Base-by-base conservation (phyloP, 768 basidiomycete genomes). In the Pulveroboletus sp. region DNA sequence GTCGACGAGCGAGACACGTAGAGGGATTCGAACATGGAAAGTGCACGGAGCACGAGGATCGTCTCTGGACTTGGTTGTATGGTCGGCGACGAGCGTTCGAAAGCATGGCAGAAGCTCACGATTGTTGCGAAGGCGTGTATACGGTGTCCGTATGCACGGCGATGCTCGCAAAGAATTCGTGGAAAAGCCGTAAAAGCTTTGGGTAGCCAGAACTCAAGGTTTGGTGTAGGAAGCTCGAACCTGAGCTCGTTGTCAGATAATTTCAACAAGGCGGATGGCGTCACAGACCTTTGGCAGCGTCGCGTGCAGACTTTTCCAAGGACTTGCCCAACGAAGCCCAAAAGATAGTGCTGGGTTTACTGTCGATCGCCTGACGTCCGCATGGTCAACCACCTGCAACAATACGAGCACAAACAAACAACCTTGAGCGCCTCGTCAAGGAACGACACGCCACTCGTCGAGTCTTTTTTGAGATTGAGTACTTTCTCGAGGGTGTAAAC, bases 401-500 rank as follows among this genome's bases (percentile, higher is more conserved):
- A 13, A 27, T 14, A 29, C 2, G 6, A 16, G 29, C 2, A 4
- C 12, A n/a, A 19, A 43, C n/a, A 16, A 43, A 71, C 41, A 16
- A 91, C 92, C 74, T 93, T 89, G 87, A 97, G 88, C 0, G 88
- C 91, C 64, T 94, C 93, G 45, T 96, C 94, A 23, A 98, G 70
- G 69, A 98, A 98, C 3, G 86, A 56, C 0, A 77, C 70, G 50
- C 90, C 86, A 0, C 89, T 84, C 29, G 78, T 71, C 0, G 85
- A 74, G 62, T 98, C 94, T 65, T 81, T 86, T 73, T 97, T 97
- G 61, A 95, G 68, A 60, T 80, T 83, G 30, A 98, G 73, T 2
- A 98, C 95, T 62, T 93, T 96, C 69, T 98, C 95, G 6, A 99
- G 79, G 2, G 87, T 88, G 67, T 98, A 95, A 6, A 98, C 91